A percentile compares a stretch with the other conserved stretches of the same genome.
Conservation (phyloP, 768 basidiomycete genomes). For the Kwoniella bestiolae region DNA sequence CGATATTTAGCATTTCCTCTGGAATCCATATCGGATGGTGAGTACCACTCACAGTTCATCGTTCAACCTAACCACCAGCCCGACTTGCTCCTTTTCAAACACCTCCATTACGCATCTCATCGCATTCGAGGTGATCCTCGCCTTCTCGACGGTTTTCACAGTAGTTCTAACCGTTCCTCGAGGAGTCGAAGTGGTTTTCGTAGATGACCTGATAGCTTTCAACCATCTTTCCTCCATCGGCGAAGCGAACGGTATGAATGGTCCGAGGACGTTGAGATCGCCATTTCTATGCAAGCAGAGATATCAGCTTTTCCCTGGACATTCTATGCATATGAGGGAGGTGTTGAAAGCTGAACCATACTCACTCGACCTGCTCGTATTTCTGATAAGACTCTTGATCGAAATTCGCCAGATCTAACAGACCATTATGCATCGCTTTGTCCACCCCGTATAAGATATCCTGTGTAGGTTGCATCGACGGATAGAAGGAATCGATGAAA, state of each 20-base stretch:
- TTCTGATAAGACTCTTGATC: constrained; percentile 70
- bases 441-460: constrained; percentile 92
- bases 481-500: background rate
- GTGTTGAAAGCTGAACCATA: constrained; percentile 74
- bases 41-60: constrained; percentile 87
- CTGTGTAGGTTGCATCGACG: constrained; percentile 58
- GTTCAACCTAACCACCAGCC: constrained; percentile 90
- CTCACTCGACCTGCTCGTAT: constrained; percentile 71
- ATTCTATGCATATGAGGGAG: constrained; percentile 40
- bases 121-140: constrained; percentile 61
- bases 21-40: constrained; percentile 62
- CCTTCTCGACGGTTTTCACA: constrained; percentile 61
- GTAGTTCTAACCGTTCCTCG: constrained; percentile 60
- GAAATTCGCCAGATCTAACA: constrained; percentile 65
- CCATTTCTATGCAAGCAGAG: constrained; percentile 28
- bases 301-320: background rate
- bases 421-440: constrained; percentile 58
- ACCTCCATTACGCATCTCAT: constrained; percentile 92
- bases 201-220: constrained; percentile 17
- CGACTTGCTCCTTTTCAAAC: constrained; percentile 83
- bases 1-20: background rate
- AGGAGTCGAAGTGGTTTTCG: constrained; percentile 10
- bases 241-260: constrained; percentile 80
- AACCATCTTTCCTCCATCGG: constrained; percentile 73
- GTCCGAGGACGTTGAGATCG: constrained; percentile 49